Evolutionary conservation across 1,139 yeast genomes (phyloP), one percentile per base, ranked within the genome.

Genomic region (Suhomyces taliae): DNA sequence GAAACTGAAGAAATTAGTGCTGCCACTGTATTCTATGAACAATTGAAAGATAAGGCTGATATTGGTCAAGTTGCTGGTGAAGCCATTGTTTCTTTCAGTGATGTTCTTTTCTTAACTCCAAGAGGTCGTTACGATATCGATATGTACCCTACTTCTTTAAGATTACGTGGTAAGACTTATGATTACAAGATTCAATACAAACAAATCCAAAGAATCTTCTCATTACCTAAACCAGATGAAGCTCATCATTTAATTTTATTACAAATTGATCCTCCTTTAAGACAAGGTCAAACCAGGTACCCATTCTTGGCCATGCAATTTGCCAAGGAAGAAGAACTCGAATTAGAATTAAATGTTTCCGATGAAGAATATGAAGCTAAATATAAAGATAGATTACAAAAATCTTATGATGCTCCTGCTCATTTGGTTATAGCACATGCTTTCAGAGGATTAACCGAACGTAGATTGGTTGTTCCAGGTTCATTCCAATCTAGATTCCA

Each of bases 121-220:
- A 84, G 96, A 79, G 99, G 99, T 58, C 93, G 99, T 68, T 93
- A 91, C 67, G 99, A 95, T 66, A 87, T 93, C 58, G 98, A 91
- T 67, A 87, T 93, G 86, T 93, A 89, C 69, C 85, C 90, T 39
- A 81, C 83, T 27, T 88, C 95, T 39, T 81, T 95, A 69, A 84
- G 99, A 65, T 78, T 93, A 49, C 85, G 99, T 62, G 99, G 99
- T 67, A 93, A 93, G 70, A 93, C 99, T 3, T 93, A 95, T 69
- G 99, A 93, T 67, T 95, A 93, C 78, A 95, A 93, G 70, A 81
- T 95, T 50, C 97, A 89, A 65, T 93, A 89, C 69, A 80, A 85
- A 61, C 95, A 90, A 63, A 86, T 93, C 54, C 97, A 91, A 67
- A 79, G 97, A 61, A 83, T 93, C 43, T 93, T 93, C 59, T 83